These are phyloP conservation scores for Sophora flavescens DNA, from an alignment of 306 rosid genomes.

Conservation along the genomic window DNA sequence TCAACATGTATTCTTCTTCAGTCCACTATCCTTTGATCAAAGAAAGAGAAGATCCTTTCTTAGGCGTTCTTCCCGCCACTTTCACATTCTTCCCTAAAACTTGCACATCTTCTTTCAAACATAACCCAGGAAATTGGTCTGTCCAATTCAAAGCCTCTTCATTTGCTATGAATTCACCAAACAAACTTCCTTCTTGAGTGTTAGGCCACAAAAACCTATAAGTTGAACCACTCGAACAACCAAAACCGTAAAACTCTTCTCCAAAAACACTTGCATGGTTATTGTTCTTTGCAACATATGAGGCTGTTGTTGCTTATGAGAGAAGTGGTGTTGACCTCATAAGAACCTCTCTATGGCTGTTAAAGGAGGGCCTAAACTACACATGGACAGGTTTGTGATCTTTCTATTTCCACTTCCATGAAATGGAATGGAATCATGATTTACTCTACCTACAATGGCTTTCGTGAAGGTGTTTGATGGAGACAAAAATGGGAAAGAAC, in stretches of 20 bases:
- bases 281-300: slow-evolving; percentile 34
- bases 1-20: slow-evolving; percentile 87
- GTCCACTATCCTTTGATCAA: slow-evolving; percentile 93
- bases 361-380: slow-evolving; percentile 56
- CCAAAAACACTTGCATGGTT: slow-evolving; percentile 6
- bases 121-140: slow-evolving; percentile 39
- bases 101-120: slow-evolving; percentile 33
- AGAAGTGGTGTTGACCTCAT: slow-evolving; percentile 48
- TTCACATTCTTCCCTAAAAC: slow-evolving; percentile 36
- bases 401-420: no score
- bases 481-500: no score
- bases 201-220: slow-evolving; percentile 38
- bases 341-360: slow-evolving; percentile 80
- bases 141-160: slow-evolving; percentile 50
- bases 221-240: no score
- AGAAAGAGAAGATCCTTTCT: slow-evolving; percentile 46
- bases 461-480: no score
- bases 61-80: slow-evolving; percentile 53
- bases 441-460: no score
- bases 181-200: slow-evolving; percentile 35
- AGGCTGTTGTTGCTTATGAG: slow-evolving; percentile 35
- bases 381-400: no score
- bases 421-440: no score
- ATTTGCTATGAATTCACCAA: slow-evolving; percentile 40
- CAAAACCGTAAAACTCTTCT: slow-evolving; percentile 22